Percentiles rank a stretch among this genome's conserved stretches.
Conservation (phyloP, 2,329 filamentous ascomycete species). For the Pseudogymnoascus sp. region DNA sequence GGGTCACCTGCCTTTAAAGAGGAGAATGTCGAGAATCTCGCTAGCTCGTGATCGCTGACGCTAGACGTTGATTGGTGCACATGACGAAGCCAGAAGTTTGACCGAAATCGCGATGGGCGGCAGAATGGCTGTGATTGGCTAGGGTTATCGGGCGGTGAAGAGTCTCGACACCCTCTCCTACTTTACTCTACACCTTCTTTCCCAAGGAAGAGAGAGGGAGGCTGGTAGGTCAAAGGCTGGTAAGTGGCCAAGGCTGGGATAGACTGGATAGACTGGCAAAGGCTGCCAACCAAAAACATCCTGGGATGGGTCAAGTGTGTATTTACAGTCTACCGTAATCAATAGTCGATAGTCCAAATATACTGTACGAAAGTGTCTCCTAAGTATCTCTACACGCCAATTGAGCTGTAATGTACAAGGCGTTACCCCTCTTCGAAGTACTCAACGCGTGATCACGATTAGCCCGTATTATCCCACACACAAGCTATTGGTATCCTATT, state of each 20-base stretch:
- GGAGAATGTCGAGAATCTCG: slow-evolving; percentile 6
- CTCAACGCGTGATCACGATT: slow-evolving; percentile 3
- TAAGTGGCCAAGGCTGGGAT: neutral
- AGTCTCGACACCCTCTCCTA: neutral
- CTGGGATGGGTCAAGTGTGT: neutral
- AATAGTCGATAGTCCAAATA: neutral
- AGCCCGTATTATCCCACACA: neutral
- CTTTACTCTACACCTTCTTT: neutral
- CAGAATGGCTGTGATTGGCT: neutral
- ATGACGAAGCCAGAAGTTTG: neutral
- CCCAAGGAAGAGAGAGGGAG: neutral
- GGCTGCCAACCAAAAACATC: neutral
- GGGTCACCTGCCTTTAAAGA: slow-evolving; percentile 8
- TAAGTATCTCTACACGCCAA: neutral
- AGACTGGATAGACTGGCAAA: neutral
- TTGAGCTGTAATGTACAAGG: neutral
- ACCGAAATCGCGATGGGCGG: neutral
- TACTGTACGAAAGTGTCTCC: neutral
- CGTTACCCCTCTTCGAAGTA: slow-evolving; percentile 4
- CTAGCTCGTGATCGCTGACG: slow-evolving; percentile 7
- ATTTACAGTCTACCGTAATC: neutral
- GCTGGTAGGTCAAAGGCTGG: neutral
- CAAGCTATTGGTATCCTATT: neutral
- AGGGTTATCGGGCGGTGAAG: neutral
- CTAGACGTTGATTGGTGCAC: slow-evolving; percentile 3